phyloP scores from a whole-genome alignment of 164 flowering plant species.

The Vitis vinifera region DNA sequence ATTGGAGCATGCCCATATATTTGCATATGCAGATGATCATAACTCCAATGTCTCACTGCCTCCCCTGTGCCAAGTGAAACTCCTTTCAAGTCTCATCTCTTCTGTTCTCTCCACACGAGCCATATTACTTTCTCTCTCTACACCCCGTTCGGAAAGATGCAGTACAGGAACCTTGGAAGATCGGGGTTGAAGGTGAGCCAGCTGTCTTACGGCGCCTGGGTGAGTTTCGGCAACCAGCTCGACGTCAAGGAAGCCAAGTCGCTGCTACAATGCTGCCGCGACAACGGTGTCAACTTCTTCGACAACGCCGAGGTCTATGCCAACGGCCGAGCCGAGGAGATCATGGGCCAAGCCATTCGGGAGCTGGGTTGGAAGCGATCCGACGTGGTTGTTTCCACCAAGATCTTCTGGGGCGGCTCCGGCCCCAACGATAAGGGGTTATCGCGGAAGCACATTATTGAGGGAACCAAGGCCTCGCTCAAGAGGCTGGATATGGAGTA shows the following conservation, averaged over 20 bases:
- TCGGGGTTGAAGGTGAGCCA: slow-evolving; percentile 95
- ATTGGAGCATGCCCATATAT: too few species aligned
- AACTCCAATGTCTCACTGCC: too few species aligned
- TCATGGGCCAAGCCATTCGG: slow-evolving; percentile 97
- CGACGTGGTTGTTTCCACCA: slow-evolving; percentile 90
- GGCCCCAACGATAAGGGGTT: slow-evolving; percentile 94
- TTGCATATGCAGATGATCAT: too few species aligned
- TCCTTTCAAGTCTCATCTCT: background rate
- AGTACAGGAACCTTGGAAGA: slow-evolving; percentile 88
- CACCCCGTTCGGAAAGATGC: slow-evolving; percentile 45
- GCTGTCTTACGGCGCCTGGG: slow-evolving; percentile 97
- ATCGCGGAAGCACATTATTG: slow-evolving; percentile 84
- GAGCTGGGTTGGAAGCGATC: slow-evolving; percentile 98
- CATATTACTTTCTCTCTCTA: background rate
- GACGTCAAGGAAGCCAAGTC: slow-evolving; percentile 95
- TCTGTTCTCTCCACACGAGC: background rate
- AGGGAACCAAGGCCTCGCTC: slow-evolving; percentile 86
- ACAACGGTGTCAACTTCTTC: slow-evolving; percentile 97
- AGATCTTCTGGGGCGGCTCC: slow-evolving; percentile 97
- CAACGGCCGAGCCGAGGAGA: slow-evolving; percentile 99
- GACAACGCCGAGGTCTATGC: slow-evolving; percentile 99
- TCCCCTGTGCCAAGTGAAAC: too few species aligned
- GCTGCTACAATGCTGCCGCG: slow-evolving; percentile 88
- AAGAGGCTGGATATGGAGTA: slow-evolving; percentile 94
- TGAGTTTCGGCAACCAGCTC: slow-evolving; percentile 96